Evolutionary conservation across 2,329 filamentous ascomycete genomes (phyloP).

Genomic region (Triangularia setosa): DNA sequence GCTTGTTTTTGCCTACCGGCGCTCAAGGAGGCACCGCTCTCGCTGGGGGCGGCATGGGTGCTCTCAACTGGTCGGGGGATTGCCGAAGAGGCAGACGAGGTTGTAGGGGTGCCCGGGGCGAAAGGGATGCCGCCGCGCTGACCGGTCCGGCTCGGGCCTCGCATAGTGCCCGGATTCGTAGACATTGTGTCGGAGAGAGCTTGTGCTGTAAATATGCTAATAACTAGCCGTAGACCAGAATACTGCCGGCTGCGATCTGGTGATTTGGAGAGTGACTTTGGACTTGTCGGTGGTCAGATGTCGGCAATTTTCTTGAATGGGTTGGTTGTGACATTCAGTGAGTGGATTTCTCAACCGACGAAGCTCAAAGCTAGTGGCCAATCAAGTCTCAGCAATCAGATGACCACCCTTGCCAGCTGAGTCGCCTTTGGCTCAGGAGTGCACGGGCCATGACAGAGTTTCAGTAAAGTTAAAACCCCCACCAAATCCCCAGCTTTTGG

Average conservation of each 20-base stretch:
- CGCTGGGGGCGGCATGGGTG: slow-evolving; percentile 50
- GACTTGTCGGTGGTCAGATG: not conserved
- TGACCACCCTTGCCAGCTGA: slow-evolving; percentile 15
- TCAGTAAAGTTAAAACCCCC: not conserved
- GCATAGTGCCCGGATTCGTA: slow-evolving; percentile 52
- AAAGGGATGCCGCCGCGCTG: slow-evolving; percentile 50
- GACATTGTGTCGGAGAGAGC: slow-evolving; percentile 43
- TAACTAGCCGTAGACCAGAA: slow-evolving; percentile 18
- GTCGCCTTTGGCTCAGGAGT: slow-evolving; percentile 14
- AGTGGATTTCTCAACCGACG: slow-evolving; percentile 6
- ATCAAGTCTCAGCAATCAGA: slow-evolving; percentile 21
- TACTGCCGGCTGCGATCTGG: not conserved
- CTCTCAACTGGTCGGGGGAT: slow-evolving; percentile 71
- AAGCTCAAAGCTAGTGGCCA: slow-evolving; percentile 20
- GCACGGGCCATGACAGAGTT: slow-evolving; percentile 20
- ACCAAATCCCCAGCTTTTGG: not conserved
- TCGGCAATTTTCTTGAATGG: slow-evolving; percentile 8
- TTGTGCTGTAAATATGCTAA: not conserved
- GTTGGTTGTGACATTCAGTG: slow-evolving; percentile 2
- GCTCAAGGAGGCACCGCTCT: slow-evolving; percentile 66
- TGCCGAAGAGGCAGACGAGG: slow-evolving; percentile 47
- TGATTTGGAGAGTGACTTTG: not conserved
- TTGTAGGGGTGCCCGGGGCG: slow-evolving; percentile 40
- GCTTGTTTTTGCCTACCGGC: slow-evolving; percentile 93
- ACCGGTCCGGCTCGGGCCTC: slow-evolving; percentile 62